Conservation (phyloP, 2,329 filamentous ascomycete species). For the Akanthomyces uredinophilus region DNA sequence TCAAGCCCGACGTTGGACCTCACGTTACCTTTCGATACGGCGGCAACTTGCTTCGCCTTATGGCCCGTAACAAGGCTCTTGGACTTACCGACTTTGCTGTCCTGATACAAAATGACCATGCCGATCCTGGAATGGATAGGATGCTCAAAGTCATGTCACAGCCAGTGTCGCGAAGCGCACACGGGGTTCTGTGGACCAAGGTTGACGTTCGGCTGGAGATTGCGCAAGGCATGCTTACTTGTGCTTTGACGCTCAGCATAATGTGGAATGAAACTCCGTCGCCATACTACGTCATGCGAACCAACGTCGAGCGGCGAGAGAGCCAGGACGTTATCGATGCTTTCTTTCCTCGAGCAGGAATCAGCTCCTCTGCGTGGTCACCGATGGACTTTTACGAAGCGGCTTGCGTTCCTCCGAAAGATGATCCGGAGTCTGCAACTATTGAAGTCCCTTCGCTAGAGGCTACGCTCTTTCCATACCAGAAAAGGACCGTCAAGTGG, state of each 20-base stretch:
- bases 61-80: neutral
- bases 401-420: slow-evolving; percentile 54
- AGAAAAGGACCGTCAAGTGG: slow-evolving; percentile 66
- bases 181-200: slow-evolving; percentile 33
- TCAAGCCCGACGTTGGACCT: slow-evolving; percentile 20
- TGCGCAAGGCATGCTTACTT: slow-evolving; percentile 4
- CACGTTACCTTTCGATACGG: slow-evolving; percentile 5
- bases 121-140: slow-evolving; percentile 10
- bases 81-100: neutral
- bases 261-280: slow-evolving; percentile 39
- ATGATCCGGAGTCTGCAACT: slow-evolving; percentile 31
- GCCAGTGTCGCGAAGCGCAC: slow-evolving; percentile 1
- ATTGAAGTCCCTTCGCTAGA: slow-evolving; percentile 40
- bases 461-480: slow-evolving; percentile 63
- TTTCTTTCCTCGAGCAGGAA: slow-evolving; percentile 26
- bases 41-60: neutral
- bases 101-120: neutral
- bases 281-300: slow-evolving; percentile 27
- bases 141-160: slow-evolving; percentile 15
- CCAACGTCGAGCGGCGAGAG: slow-evolving; percentile 23
- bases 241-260: slow-evolving; percentile 29
- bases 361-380: slow-evolving; percentile 29
- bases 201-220: slow-evolving; percentile 22
- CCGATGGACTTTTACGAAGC: slow-evolving; percentile 64
- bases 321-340: slow-evolving; percentile 34